phyloP scores from a whole-genome alignment of 2,329 filamentous ascomycete species.

The Zymoseptoria brevis region DNA sequence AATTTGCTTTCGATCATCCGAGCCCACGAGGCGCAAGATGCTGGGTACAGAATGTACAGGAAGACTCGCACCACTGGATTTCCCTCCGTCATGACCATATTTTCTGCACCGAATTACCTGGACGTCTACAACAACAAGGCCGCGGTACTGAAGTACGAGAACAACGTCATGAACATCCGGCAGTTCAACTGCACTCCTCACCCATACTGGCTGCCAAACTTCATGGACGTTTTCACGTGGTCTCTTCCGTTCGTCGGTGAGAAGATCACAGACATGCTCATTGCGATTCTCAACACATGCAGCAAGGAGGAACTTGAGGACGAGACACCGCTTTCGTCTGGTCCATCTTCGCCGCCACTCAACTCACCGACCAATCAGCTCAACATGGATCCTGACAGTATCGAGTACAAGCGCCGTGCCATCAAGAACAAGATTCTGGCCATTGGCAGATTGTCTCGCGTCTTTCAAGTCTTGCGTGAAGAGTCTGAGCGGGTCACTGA shows the following conservation, averaged over 20 bases:
- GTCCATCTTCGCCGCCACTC: slow-evolving; percentile 64
- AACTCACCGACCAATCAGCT: slow-evolving; percentile 29
- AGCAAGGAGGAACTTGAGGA: slow-evolving; percentile 96
- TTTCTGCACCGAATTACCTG: slow-evolving; percentile 96
- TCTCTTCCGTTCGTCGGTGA: slow-evolving; percentile 96
- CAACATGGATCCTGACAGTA: slow-evolving; percentile 67
- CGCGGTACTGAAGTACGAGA: slow-evolving; percentile 97
- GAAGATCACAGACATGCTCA: slow-evolving; percentile 98
- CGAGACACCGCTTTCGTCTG: slow-evolving; percentile 68
- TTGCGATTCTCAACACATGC: slow-evolving; percentile 95
- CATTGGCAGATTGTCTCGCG: slow-evolving; percentile 89
- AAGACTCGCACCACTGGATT: slow-evolving; percentile 98
- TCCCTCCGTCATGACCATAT: slow-evolving; percentile 99
- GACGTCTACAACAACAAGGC: slow-evolving; percentile 99
- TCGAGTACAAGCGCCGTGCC: slow-evolving; percentile 86
- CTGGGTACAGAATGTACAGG: slow-evolving; percentile 97
- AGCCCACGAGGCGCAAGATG: slow-evolving; percentile 96
- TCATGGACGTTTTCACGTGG: slow-evolving; percentile 99
- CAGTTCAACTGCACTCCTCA: slow-evolving; percentile 99
- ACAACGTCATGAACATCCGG: slow-evolving; percentile 99
- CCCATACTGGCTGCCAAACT: slow-evolving; percentile 98
- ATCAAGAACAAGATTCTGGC: slow-evolving; percentile 99
- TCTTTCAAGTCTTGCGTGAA: slow-evolving; percentile 96
- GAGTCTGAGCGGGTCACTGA: slow-evolving; percentile 96
- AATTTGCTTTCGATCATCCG: slow-evolving; percentile 95